Conservation (phyloP, 1,139 yeast species). For the Arxiozyma heterogenica region DNA sequence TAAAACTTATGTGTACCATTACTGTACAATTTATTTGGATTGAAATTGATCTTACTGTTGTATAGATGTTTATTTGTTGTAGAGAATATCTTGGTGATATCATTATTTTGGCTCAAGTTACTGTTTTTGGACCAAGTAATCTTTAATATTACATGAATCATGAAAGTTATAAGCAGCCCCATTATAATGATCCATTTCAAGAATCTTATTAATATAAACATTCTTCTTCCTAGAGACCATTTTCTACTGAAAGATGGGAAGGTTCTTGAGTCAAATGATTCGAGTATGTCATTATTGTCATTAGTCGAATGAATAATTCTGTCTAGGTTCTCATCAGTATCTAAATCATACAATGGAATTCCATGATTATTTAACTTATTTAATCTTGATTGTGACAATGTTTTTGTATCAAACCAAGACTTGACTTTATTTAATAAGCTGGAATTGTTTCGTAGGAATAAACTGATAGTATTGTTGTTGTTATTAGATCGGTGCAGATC, state of each 20-base stretch:
- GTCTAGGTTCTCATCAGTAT: slow-evolving; percentile 12
- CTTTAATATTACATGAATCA: slow-evolving; percentile 3
- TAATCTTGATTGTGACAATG: not conserved
- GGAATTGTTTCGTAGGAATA: not conserved
- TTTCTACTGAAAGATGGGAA: not conserved
- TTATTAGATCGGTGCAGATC: not conserved
- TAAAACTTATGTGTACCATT: slow-evolving; percentile 69
- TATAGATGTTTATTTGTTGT: not conserved
- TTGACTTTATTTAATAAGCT: not conserved
- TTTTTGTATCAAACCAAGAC: not conserved
- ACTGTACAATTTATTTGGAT: slow-evolving; percentile 32
- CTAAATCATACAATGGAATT: slow-evolving; percentile 25
- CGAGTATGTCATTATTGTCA: not conserved
- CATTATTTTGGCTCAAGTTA: not conserved
- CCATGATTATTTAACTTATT: slow-evolving; percentile 15
- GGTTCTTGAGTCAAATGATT: not conserved
- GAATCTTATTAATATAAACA: not conserved
- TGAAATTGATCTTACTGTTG: slow-evolving; percentile 6
- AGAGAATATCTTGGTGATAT: not conserved
- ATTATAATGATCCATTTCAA: slow-evolving; percentile 13
- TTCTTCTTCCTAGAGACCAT: not conserved
- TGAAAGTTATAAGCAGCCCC: slow-evolving; percentile 15
- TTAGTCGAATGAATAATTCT: not conserved
- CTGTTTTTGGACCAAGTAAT: not conserved
- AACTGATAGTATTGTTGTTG: not conserved